A percentile compares a stretch with the other conserved stretches of the same genome.
Evolutionary conservation across 257 asterid species (phyloP).

Genomic region (Rehmannia glutinosa): DNA sequence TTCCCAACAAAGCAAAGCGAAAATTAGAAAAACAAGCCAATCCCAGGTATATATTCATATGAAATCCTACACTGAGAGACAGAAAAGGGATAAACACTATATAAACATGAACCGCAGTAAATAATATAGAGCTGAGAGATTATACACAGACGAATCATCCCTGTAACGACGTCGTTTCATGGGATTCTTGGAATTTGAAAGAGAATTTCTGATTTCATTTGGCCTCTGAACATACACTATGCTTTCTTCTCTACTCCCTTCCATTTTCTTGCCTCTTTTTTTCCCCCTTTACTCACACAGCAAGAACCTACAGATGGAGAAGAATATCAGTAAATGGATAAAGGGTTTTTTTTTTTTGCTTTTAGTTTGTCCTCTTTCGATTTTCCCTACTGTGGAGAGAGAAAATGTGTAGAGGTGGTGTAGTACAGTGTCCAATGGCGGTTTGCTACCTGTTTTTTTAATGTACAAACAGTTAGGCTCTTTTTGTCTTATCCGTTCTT

Average conservation of each 20-base stretch:
- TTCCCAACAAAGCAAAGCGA: no score
- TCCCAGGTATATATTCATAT: no score
- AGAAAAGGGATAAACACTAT: no score
- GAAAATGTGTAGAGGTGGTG: background rate
- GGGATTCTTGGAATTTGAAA: constrained; percentile 14
- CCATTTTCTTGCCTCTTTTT: constrained; percentile 9
- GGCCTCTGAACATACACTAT: constrained; percentile 31
- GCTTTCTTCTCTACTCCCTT: constrained; percentile 24
- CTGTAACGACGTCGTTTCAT: constrained; percentile 28
- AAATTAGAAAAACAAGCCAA: no score
- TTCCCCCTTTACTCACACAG: background rate
- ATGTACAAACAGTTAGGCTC: constrained; percentile 38
- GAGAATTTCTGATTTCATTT: constrained; percentile 6
- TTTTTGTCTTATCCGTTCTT: constrained; percentile 1
- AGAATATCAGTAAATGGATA: background rate
- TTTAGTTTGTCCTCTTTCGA: background rate
- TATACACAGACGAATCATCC: constrained; percentile 32
- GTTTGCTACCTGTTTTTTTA: constrained; percentile 38
- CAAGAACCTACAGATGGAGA: background rate
- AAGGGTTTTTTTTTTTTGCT: constrained; percentile 4
- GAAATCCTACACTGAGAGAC: no score
- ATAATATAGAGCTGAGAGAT: background rate
- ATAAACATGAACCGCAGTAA: no score
- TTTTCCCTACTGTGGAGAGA: background rate
- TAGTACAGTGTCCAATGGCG: constrained; percentile 42